Evolutionary conservation across 2,329 filamentous ascomycete species (phyloP), one percentile per base, ranked within the genome.

Genomic region (Venturia effusa): DNA sequence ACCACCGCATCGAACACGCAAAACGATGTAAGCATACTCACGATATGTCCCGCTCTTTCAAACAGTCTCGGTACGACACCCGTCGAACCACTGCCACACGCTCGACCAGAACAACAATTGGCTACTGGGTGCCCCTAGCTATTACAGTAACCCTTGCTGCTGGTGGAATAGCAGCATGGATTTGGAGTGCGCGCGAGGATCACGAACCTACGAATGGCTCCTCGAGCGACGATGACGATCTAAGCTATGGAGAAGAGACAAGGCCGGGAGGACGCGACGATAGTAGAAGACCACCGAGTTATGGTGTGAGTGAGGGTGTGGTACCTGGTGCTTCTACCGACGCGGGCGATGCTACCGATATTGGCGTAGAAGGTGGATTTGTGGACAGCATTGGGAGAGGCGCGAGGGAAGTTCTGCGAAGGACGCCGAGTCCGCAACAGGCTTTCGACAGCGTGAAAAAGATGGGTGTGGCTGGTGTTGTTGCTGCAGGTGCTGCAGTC

Each of bases 71-170:
- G 71, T 78, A 79, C 74, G 77, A 83, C 72, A 76, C 78, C 70
- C 74, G 77, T 71, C 79, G 63, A 15, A 40, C 24, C 27, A 24
- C n/a, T 17, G 32, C 57, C 39, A 27, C 62, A 15, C 84, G 77
- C 80, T 83, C 75, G 80, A 82, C 68, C 59, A 74, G 76, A 70
- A 75, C 74, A 73, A 82, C 85, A 68, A 84, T 90, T 77, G 84
- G 87, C 71, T 93, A 95, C 78, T 97, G 92, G 90, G 84, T 96
- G 66, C 93, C 93, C 67, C 82, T 97, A 64, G 88, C 87, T 68
- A 77, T 96, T 68, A 97, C 92, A 61, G 86, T 96, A 65, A 92
- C 91, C 59, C 85, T 95, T 69, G 93, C 93, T 66, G 91, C 92
- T 27, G 87, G 89, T 64, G 92, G 92, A 40, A 78, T 96, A 59